phyloP scores from a whole-genome alignment of 2,329 filamentous ascomycete genomes.

The Aspergillus sp. region DNA sequence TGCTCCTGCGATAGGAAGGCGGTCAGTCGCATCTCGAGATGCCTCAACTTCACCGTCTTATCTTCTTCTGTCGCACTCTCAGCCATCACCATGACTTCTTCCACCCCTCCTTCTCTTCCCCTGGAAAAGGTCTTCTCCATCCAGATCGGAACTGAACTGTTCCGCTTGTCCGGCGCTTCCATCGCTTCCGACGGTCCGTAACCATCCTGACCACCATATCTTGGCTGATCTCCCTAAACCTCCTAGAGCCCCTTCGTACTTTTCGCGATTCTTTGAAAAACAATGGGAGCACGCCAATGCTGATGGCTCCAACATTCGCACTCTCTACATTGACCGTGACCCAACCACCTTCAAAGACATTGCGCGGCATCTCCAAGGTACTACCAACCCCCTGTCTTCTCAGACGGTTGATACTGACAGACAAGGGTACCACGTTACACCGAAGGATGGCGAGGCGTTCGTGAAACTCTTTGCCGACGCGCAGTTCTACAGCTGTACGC shows the following conservation, averaged over 20 bases:
- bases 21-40: too few species aligned
- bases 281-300: constrained; percentile 65
- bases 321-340: constrained; percentile 92
- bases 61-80: not conserved
- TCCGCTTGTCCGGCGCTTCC: constrained; percentile 66
- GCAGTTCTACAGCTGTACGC: constrained; percentile 83
- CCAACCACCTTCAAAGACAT: constrained; percentile 87
- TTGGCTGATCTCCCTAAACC: constrained; percentile 40
- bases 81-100: not conserved
- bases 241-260: constrained; percentile 84
- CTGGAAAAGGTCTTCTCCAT: constrained; percentile 66
- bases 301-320: constrained; percentile 62
- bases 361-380: constrained; percentile 78
- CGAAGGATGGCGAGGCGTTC: constrained; percentile 79
- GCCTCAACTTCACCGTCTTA: not conserved
- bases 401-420: not conserved
- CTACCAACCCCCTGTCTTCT: not conserved
- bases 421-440: constrained; percentile 75
- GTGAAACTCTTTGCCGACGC: constrained; percentile 92
- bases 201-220: constrained; percentile 1
- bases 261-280: constrained; percentile 87
- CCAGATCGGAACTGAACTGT: constrained; percentile 67
- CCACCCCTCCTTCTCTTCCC: constrained; percentile 40
- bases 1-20: too few species aligned
- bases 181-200: constrained; percentile 68